Evolutionary conservation across 495 filamentous ascomycete genomes (phyloP), one percentile per base, ranked within the genome.

Genomic region (Neurospora tetrasperma): DNA sequence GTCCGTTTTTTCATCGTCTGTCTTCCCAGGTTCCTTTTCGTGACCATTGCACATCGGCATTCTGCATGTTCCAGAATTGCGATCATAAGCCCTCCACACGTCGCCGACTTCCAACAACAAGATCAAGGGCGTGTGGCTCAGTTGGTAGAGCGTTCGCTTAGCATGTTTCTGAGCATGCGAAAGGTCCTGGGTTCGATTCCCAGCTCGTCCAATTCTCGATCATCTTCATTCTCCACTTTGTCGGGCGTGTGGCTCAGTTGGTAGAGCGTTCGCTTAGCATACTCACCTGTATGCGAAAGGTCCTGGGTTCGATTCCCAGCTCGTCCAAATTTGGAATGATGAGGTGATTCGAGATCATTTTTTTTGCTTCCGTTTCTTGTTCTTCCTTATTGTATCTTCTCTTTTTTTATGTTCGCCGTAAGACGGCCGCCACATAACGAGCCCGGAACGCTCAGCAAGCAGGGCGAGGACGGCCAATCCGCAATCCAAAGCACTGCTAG

Each of bases 251-350:
- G 35, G 35, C 35, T 38, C 35, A 38, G 35, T 38, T 38, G 35
- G 35, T 38, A 38, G 35, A 38, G 35, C 35, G 35, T 38, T 38
- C 35, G 35, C 35, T 38, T 38, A 38, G 35, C 35, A 38, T 38
- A 38, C 35, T 38, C 4, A 38, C 35, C 35, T 38, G 48, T 16
- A 62, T 62, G 54, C 54, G 54, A 62, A 62, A 62, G 54, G 54
- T 62, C 54, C 54, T 62, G 54, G 54, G 54, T 62, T 62, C 54
- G 54, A 62, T 62, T 62, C 54, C 54, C 54, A 62, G 54, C 54
- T 62, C 54, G 54, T 62, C 54, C 54, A 62, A 62, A 18, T 1
- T 16, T 31, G 23, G 23, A 11, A 7, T 16, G 2, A 14, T 59
- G 5, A 16, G 48, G 3, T 6, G 0, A 5, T 31, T 59, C 3